Evolutionary conservation across 164 flowering plant species (phyloP).

Genomic region (Umbellularia californica): DNA sequence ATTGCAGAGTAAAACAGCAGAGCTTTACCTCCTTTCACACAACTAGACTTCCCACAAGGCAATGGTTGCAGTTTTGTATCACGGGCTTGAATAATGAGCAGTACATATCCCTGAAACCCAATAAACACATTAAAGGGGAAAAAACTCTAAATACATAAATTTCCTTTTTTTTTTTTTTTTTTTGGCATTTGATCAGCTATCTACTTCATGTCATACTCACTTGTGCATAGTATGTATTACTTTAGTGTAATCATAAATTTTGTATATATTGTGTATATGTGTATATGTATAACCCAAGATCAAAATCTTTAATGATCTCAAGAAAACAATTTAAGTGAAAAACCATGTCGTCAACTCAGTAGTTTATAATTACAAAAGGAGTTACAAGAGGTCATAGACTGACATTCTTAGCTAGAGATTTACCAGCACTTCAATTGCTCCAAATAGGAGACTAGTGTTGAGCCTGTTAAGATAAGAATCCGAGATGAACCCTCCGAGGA

Average conservation of each 20-base stretch:
- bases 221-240: too few species aligned
- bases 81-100: constrained; percentile 37
- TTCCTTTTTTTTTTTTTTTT: too few species aligned
- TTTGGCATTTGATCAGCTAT: too few species aligned
- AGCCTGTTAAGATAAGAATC: constrained; percentile 49
- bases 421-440: constrained; percentile 47
- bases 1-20: constrained; percentile 27
- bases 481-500: constrained; percentile 59
- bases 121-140: background rate
- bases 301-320: too few species aligned
- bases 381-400: too few species aligned
- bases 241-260: too few species aligned
- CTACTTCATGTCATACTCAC: too few species aligned
- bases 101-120: constrained; percentile 31
- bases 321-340: too few species aligned
- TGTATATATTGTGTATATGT: too few species aligned
- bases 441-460: constrained; percentile 45
- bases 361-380: background rate
- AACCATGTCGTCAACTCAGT: background rate
- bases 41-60: constrained; percentile 17
- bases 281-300: too few species aligned
- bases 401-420: background rate
- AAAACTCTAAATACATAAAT: background rate
- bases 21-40: constrained; percentile 26
- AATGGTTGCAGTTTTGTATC: constrained; percentile 20